Evolutionary conservation across 371 early-diverging fungal genomes (phyloP).

Genomic region (Coemansia sp.): DNA sequence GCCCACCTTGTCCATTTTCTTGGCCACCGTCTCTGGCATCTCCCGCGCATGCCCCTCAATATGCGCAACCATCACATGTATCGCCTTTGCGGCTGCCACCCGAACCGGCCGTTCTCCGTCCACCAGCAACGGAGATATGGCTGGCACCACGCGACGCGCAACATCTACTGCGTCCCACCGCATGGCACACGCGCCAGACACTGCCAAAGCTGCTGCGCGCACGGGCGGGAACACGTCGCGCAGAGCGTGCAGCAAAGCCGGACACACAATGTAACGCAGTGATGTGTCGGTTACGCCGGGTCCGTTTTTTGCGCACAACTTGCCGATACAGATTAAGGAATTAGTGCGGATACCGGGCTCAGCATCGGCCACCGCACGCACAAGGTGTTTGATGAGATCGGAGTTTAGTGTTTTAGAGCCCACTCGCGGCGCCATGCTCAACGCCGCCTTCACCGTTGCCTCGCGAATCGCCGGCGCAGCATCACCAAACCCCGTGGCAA

Average conservation of each 20-base stretch:
- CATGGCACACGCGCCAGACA: conserved; percentile 72
- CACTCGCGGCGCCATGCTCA: conserved; percentile 69
- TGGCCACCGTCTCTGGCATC: conserved; percentile 62
- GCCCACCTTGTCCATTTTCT: not conserved
- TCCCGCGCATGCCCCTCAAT: conserved; percentile 66
- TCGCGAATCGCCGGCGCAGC: conserved; percentile 88
- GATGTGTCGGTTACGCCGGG: conserved; percentile 20
- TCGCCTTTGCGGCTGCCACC: conserved; percentile 73
- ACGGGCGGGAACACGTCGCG: conserved; percentile 93
- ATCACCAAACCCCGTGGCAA: conserved; percentile 87
- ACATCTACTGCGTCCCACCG: conserved; percentile 74
- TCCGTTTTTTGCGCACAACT: conserved; percentile 62
- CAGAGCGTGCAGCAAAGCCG: conserved; percentile 78
- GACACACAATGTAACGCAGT: conserved; percentile 74
- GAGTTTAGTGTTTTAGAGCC: conserved; percentile 76
- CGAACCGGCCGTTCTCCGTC: conserved; percentile 88
- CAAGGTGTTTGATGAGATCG: conserved; percentile 79
- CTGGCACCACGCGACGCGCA: conserved; percentile 71
- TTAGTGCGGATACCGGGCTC: conserved; percentile 96
- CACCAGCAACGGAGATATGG: conserved; percentile 67
- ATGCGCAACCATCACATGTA: conserved; percentile 63
- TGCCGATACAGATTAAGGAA: conserved; percentile 88
- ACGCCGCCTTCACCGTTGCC: conserved; percentile 80
- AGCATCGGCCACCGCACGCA: conserved; percentile 82
- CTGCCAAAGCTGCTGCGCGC: conserved; percentile 83